A percentile compares a stretch with the other conserved stretches of the same genome.
These are phyloP conservation scores for Hibiscus trionum DNA, from an alignment of 345 rosid species.

Conservation along the genomic window DNA sequence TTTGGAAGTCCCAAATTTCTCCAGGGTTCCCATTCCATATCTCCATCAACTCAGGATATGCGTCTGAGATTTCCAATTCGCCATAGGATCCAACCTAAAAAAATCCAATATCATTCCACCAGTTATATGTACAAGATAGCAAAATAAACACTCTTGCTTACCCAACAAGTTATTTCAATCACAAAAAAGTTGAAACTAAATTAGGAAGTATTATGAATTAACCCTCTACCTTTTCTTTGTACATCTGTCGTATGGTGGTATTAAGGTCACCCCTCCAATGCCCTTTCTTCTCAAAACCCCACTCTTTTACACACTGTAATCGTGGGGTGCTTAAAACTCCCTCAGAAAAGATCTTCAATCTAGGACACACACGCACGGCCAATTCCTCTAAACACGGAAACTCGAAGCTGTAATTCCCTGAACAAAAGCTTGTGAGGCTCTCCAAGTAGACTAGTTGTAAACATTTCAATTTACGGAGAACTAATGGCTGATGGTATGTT, in stretches of 20 bases:
- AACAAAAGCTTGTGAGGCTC: slow-evolving; percentile 6
- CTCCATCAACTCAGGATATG: not conserved
- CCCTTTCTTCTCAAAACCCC: too few species aligned
- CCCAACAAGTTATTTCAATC: too few species aligned
- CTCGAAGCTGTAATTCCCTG: not conserved
- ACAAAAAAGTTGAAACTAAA: too few species aligned
- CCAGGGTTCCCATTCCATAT: not conserved
- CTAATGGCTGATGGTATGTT: not conserved
- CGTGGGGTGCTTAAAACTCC: slow-evolving; percentile 1
- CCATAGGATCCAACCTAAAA: too few species aligned
- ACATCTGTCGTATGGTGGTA: not conserved
- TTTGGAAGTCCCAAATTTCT: not conserved
- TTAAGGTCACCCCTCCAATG: slow-evolving; percentile 3
- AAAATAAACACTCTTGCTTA: too few species aligned
- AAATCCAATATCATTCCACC: not conserved
- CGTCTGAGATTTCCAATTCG: not conserved
- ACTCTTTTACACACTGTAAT: not conserved
- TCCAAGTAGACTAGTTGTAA: not conserved
- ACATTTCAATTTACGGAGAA: not conserved
- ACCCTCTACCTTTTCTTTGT: not conserved
- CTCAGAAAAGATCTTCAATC: not conserved
- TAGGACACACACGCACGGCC: not conserved
- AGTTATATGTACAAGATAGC: not conserved
- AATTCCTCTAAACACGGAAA: not conserved
- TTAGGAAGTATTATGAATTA: too few species aligned